Percentiles rank a stretch among this genome's conserved stretches.
Conservation (phyloP, 208 protist genomes). For the Strigomonas oncopelti region DNA sequence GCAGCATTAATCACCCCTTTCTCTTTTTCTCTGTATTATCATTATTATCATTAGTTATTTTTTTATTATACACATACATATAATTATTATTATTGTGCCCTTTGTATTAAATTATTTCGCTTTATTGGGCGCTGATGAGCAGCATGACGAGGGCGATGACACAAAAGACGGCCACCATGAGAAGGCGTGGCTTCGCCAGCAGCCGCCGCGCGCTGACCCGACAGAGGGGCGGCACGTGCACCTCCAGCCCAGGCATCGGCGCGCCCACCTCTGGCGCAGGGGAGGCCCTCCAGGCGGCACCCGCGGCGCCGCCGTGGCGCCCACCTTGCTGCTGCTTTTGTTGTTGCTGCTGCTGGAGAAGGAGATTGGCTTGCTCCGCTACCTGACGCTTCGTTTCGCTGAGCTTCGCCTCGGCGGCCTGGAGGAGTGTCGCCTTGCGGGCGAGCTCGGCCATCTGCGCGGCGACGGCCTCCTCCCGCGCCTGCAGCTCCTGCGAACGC, state of each 20-base stretch:
- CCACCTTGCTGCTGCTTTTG: background rate
- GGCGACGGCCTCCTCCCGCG: slow-evolving; percentile 15
- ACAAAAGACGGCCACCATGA: background rate
- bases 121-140: background rate
- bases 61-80: no score
- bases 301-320: no score
- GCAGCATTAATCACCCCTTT: no score
- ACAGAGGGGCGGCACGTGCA: slow-evolving; percentile 7
- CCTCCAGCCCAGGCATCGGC: background rate
- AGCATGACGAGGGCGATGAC: background rate
- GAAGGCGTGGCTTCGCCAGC: background rate
- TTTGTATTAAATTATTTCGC: slow-evolving; percentile 1
- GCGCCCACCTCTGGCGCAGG: background rate
- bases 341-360: slow-evolving; percentile 32
- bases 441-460: slow-evolving; percentile 27
- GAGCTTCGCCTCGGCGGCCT: slow-evolving; percentile 43
- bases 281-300: background rate
- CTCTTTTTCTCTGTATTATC: no score
- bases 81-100: slow-evolving; percentile 2
- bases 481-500: slow-evolving; percentile 12
- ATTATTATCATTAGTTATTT: no score
- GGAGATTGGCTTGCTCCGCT: slow-evolving; percentile 50
- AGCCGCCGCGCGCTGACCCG: background rate
- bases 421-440: slow-evolving; percentile 34
- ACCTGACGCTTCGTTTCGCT: slow-evolving; percentile 61